These are phyloP conservation scores for Nicotiana knightiana DNA, from an alignment of 257 asterid species.

Conservation along the genomic window DNA sequence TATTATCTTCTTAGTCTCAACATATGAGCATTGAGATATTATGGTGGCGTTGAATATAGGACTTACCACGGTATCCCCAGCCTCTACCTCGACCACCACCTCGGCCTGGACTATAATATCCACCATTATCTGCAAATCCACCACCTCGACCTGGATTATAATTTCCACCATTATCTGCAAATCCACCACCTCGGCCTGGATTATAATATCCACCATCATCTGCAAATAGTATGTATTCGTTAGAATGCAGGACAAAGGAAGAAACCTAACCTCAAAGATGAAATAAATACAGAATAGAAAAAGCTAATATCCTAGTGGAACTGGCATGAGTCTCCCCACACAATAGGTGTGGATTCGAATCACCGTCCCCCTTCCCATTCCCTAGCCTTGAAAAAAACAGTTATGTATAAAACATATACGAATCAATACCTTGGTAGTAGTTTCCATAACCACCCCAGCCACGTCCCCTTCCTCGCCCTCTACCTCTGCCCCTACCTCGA, in stretches of 20 bases:
- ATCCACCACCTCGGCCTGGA: conserved; percentile 22
- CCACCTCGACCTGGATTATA: background rate
- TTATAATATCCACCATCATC: background rate
- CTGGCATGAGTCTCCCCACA: background rate
- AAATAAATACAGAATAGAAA: background rate
- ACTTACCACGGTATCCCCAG: conserved; percentile 47
- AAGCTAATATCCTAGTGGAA: background rate
- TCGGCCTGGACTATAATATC: background rate
- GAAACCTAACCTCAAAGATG: background rate
- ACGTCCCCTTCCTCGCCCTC: conserved; percentile 28
- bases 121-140: background rate
- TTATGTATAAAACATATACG: background rate
- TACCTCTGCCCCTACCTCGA: conserved; percentile 25
- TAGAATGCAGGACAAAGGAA: background rate
- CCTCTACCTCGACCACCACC: conserved; percentile 44
- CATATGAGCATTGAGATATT: background rate
- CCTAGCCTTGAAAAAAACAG: background rate
- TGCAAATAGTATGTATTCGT: background rate
- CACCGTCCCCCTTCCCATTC: background rate
- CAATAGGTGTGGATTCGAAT: background rate
- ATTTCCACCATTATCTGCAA: conserved; percentile 18
- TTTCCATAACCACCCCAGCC: conserved; percentile 35
- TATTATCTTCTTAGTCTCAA: background rate
- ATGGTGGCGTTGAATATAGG: background rate
- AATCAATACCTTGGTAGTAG: conserved; percentile 34